Evolutionary conservation across 1,139 yeast species (phyloP), one percentile per base, ranked within the genome.

Genomic region (Meyerozyma elateridarum): DNA sequence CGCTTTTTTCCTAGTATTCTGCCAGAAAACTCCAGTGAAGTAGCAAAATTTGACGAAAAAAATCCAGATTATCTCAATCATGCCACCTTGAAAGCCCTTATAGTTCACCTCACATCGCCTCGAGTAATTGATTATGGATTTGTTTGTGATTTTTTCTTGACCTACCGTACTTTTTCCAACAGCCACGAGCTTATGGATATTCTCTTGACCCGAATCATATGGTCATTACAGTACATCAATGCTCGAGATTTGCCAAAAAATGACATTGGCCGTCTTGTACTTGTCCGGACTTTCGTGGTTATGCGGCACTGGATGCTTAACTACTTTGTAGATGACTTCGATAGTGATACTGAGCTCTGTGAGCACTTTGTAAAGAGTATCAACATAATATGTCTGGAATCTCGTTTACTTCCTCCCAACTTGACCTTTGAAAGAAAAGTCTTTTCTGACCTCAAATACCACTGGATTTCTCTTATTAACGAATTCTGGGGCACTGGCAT

Each of bases 271-370:
- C 74, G 80, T 41, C 64, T 83, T 32, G 82, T 83, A 1, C 62
- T 85, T n/a, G 73, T 89, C 24, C 70, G 97, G 44, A 81, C 94
- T 0, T 91, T 89, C 61, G 96, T 87, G 24, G 80, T 85, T 21
- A 49, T 91, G 30, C 72, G 97, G 47, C 95, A 87, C 56, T 91
- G 97, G 95, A 59, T 91, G 20, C 59, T 85, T 39, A 89, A 83
- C 51, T 81, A 81, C 50, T 83, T 80, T 45, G 64, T 73, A 28
- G 85, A 81, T 45, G 91, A 83, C 49, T 83, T 82, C 48, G 60
- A 76, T 29, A 48, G 65, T 8, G 65, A 76, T 40, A 45, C 45
- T 3, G 48, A 54, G 15, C 48, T 82, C 24, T 66, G 88, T 44
- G 64, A 61, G 30, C 40, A 54, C 8, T 74, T 80, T 42, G 58